These are phyloP conservation scores for Conticribra weissflogii DNA, from an alignment of 108 stramenopile genomes.

Conservation along the genomic window DNA sequence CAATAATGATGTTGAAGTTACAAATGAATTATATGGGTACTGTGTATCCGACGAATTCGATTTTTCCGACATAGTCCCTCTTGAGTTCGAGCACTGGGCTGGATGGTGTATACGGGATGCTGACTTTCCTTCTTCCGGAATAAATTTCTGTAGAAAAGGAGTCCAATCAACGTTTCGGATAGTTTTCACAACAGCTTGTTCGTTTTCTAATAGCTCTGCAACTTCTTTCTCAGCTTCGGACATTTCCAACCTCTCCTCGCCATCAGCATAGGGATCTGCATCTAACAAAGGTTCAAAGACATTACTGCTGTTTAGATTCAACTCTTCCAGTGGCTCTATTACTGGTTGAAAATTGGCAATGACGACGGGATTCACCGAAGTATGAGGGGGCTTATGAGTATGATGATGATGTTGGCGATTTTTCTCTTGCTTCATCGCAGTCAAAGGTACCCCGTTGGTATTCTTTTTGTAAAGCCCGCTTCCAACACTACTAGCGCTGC, in stretches of 20 bases:
- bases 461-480: slow-evolving; percentile 2
- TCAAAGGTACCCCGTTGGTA: neutral
- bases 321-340: slow-evolving; percentile 66
- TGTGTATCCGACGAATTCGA: too few species aligned
- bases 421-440: neutral
- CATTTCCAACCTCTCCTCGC: slow-evolving; percentile 31
- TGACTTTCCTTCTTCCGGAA: slow-evolving; percentile 27
- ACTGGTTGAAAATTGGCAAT: slow-evolving; percentile 75
- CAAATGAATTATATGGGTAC: slow-evolving; percentile 79
- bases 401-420: neutral
- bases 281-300: slow-evolving; percentile 64
- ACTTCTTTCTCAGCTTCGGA: slow-evolving; percentile 72
- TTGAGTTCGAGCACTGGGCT: slow-evolving; percentile 5
- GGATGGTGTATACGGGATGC: slow-evolving; percentile 39
- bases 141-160: slow-evolving; percentile 72
- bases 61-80: slow-evolving; percentile 5
- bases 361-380: slow-evolving; percentile 31
- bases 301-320: slow-evolving; percentile 63
- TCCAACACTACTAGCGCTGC: slow-evolving; percentile 20
- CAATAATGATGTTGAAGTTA: slow-evolving; percentile 78
- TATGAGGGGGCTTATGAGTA: slow-evolving; percentile 1
- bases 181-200: slow-evolving; percentile 81
- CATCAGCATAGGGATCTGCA: slow-evolving; percentile 25
- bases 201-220: slow-evolving; percentile 55
- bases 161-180: slow-evolving; percentile 85